Percentiles rank a stretch among this genome's conserved stretches.
phyloP scores from a whole-genome alignment of 768 basidiomycete species.

The Collybiopsis luxurians region DNA sequence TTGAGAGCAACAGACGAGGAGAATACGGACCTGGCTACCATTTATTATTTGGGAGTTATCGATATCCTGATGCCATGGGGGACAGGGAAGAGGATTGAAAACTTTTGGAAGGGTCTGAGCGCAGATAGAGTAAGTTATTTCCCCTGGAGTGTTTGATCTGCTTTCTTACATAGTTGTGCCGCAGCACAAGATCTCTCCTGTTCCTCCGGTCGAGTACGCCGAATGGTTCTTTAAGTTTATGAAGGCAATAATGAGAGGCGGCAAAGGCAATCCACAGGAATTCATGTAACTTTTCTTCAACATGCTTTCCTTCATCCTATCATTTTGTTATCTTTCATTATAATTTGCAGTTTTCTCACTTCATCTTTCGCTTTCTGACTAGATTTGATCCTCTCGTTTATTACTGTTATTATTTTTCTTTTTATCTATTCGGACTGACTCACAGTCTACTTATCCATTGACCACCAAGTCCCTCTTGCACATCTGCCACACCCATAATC shows the following conservation, averaged over 20 bases:
- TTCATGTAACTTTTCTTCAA: not conserved
- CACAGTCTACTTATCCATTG: not conserved
- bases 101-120: conserved; percentile 87
- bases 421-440: not conserved
- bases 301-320: not conserved
- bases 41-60: conserved; percentile 95
- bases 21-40: conserved; percentile 69
- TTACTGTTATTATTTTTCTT: not conserved
- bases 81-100: conserved; percentile 74
- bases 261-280: conserved; percentile 47
- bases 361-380: not conserved
- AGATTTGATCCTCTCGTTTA: not conserved
- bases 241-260: conserved; percentile 82
- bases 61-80: conserved; percentile 95
- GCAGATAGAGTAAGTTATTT: conserved; percentile 88
- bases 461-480: too few species aligned
- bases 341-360: too few species aligned
- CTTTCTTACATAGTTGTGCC: not conserved
- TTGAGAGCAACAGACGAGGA: conserved; percentile 84
- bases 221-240: conserved; percentile 87
- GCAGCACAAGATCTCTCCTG: conserved; percentile 94
- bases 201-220: conserved; percentile 83
- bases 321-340: too few species aligned
- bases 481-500: not conserved
- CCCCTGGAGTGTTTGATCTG: too few species aligned